Percentiles rank a stretch among this genome's conserved stretches.
phyloP scores from a whole-genome alignment of 2,329 filamentous ascomycete genomes.

The Nothophoma quercina region DNA sequence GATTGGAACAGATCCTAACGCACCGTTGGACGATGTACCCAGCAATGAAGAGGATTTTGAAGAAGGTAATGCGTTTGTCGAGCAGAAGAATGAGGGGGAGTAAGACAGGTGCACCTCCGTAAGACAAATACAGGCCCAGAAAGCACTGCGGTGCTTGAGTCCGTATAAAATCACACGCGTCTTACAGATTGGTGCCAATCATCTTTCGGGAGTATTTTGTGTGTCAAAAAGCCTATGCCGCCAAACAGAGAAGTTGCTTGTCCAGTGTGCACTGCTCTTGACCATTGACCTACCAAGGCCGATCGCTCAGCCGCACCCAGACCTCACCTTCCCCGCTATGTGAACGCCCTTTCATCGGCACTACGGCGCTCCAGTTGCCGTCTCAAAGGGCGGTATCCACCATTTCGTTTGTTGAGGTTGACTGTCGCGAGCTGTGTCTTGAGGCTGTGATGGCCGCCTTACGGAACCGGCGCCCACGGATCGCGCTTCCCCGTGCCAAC shows the following conservation, averaged over 20 bases:
- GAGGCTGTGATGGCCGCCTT: background rate
- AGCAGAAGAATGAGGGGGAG: background rate
- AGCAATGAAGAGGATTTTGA: background rate
- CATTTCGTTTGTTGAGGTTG: background rate
- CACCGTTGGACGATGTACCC: no score
- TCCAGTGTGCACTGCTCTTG: no score
- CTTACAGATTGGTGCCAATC: no score
- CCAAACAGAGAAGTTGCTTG: no score
- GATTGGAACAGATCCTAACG: no score
- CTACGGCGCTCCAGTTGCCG: background rate
- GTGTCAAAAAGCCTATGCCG: no score
- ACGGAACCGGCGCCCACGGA: constrained; percentile 3
- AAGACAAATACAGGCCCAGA: no score
- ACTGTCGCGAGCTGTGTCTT: background rate
- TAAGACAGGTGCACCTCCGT: no score
- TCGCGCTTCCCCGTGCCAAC: background rate
- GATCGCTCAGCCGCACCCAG: background rate
- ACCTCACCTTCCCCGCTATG: background rate
- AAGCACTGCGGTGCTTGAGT: no score
- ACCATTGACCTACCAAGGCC: background rate
- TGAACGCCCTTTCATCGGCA: constrained; percentile 2
- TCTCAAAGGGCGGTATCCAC: background rate
- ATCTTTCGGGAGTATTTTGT: no score
- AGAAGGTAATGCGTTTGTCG: background rate
- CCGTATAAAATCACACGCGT: no score